Percentiles rank a stretch among this genome's conserved stretches.
Conservation (phyloP, 2,329 filamentous ascomycete genomes). For the Apiospora koreana region DNA sequence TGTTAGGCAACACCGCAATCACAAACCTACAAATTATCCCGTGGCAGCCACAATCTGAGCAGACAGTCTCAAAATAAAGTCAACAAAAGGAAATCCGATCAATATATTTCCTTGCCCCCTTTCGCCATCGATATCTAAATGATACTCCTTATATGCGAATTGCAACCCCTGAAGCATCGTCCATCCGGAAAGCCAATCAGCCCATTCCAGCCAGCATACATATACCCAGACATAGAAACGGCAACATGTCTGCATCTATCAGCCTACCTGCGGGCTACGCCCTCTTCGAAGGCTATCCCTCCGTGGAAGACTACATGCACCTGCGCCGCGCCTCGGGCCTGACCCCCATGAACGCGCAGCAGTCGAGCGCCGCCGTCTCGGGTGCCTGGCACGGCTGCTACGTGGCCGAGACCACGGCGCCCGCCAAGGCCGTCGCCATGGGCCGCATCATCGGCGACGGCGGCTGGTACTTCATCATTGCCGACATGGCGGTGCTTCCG, state of each 20-base stretch:
- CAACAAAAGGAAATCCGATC: not conserved
- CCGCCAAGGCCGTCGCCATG: slow-evolving; percentile 43
- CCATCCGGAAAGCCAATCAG: not conserved
- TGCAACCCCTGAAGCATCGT: not conserved
- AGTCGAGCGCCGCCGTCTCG: slow-evolving; percentile 35
- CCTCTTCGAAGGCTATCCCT: slow-evolving; percentile 36
- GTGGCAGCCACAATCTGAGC: not conserved
- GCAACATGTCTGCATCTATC: slow-evolving; percentile 7
- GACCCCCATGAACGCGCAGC: slow-evolving; percentile 36
- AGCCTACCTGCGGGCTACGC: slow-evolving; percentile 36
- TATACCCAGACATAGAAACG: not conserved
- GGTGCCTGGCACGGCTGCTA: slow-evolving; percentile 47
- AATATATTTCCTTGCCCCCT: not conserved
- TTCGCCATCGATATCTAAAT: too few relatives aligned
- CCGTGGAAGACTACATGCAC: slow-evolving; percentile 36
- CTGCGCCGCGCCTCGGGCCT: slow-evolving; percentile 39
- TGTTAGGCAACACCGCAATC: not conserved
- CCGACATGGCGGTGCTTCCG: slow-evolving; percentile 52
- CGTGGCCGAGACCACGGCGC: slow-evolving; percentile 29
- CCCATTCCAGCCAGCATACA: not conserved
- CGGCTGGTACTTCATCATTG: slow-evolving; percentile 51
- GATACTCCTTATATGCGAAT: not conserved
- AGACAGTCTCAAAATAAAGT: not conserved
- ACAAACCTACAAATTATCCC: not conserved
- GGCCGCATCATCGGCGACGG: slow-evolving; percentile 53